Evolutionary conservation across 441 rosid species (phyloP).

Genomic region (Erodium texanum): DNA sequence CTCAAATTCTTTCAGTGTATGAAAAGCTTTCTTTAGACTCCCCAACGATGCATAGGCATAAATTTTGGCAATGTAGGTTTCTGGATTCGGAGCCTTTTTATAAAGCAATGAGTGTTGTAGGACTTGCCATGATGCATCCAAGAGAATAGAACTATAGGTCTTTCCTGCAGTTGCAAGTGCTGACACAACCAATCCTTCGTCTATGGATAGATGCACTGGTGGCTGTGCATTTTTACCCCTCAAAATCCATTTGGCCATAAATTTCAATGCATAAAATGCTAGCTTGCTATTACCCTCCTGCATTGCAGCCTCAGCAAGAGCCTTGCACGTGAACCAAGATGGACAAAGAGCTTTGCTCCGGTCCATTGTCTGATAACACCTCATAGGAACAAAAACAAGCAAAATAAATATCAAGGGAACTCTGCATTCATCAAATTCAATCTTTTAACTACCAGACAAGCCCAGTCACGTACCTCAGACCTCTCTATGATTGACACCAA

Average conservation of each 20-base stretch:
- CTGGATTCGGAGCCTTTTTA: constrained; percentile 61
- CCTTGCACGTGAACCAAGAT: constrained; percentile 54
- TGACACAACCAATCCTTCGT: constrained; percentile 73
- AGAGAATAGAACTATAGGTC: constrained; percentile 50
- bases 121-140: constrained; percentile 78
- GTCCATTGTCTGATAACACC: constrained; percentile 50
- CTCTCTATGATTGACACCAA: constrained; percentile 68
- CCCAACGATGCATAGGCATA: constrained; percentile 69
- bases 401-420: constrained; percentile 6
- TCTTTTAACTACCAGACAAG: constrained; percentile 10
- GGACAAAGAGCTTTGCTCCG: constrained; percentile 83
- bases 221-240: constrained; percentile 61
- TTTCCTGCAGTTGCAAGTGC: constrained; percentile 83
- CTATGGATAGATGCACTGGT: constrained; percentile 46
- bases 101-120: constrained; percentile 56
- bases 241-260: constrained; percentile 74
- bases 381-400: constrained; percentile 17
- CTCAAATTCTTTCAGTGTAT: constrained; percentile 63
- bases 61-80: constrained; percentile 67
- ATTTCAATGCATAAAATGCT: constrained; percentile 71
- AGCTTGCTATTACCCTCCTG: constrained; percentile 67
- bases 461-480: constrained; percentile 59
- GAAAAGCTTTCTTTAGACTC: constrained; percentile 64
- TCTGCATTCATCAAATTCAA: constrained; percentile 5
- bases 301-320: constrained; percentile 61